Conservation (phyloP, 2,329 filamentous ascomycete genomes). For the Colletotrichum sp. region DNA sequence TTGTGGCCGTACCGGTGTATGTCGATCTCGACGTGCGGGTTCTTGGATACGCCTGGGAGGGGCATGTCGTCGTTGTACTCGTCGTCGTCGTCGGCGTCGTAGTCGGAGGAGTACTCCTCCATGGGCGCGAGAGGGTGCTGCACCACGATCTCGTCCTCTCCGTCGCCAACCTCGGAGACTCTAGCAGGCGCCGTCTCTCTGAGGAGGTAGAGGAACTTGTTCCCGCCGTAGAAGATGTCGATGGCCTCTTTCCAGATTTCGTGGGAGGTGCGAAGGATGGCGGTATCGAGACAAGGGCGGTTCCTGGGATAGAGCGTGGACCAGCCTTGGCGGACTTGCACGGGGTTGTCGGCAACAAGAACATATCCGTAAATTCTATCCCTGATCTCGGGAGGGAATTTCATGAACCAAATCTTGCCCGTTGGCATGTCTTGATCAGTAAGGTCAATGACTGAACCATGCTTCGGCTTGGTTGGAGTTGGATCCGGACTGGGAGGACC, state of each 20-base stretch:
- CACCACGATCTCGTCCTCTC: slow-evolving; percentile 19
- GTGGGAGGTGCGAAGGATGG: slow-evolving; percentile 42
- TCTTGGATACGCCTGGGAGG: slow-evolving; percentile 8
- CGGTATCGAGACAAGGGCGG: slow-evolving; percentile 24
- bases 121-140: not conserved
- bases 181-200: slow-evolving; percentile 37
- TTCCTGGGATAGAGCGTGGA: slow-evolving; percentile 32
- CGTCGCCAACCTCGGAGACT: slow-evolving; percentile 8
- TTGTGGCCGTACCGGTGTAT: slow-evolving; percentile 41
- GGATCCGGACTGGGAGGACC: not conserved
- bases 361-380: slow-evolving; percentile 34
- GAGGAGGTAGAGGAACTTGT: slow-evolving; percentile 51
- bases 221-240: slow-evolving; percentile 51
- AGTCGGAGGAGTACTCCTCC: not conserved
- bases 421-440: not conserved
- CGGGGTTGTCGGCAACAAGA: slow-evolving; percentile 33
- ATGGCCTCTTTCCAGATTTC: slow-evolving; percentile 41
- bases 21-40: slow-evolving; percentile 33
- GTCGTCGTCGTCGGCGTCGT: not conserved
- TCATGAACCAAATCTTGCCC: not conserved
- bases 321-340: slow-evolving; percentile 40
- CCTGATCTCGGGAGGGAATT: slow-evolving; percentile 34
- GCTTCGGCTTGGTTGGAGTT: not conserved
- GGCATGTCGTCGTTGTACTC: not conserved
- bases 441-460: not conserved